These are phyloP conservation scores for Sphaerobolus stellatus DNA, from an alignment of 1,284 basidiomycete species.

Conservation along the genomic window DNA sequence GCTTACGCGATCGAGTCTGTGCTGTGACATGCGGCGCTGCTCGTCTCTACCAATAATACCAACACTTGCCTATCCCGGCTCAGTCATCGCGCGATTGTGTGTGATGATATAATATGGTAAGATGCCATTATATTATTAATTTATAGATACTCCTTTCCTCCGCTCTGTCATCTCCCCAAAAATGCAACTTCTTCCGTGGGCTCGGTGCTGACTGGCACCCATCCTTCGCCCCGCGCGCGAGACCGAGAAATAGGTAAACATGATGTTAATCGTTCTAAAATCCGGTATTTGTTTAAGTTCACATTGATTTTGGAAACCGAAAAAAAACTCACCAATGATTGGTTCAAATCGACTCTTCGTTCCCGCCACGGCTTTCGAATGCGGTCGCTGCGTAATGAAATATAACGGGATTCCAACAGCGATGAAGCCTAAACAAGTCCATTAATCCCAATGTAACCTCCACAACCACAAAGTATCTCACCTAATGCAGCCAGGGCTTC, in stretches of 20 bases:
- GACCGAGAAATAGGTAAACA: conserved; percentile 39
- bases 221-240: conserved; percentile 56
- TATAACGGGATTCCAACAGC: conserved; percentile 76
- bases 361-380: conserved; percentile 1
- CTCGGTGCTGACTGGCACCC: conserved; percentile 74
- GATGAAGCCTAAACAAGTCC: conserved; percentile 35
- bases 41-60: too few species aligned
- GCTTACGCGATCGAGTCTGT: not conserved
- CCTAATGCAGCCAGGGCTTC: conserved; percentile 86
- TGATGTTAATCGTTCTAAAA: conserved; percentile 44
- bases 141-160: not conserved
- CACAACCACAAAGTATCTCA: conserved; percentile 41
- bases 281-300: not conserved
- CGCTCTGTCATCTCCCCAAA: conserved; percentile 16
- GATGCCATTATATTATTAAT: too few species aligned
- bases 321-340: conserved; percentile 5
- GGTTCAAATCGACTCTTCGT: not conserved
- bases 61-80: too few species aligned
- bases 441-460: not conserved
- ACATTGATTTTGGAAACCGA: not conserved
- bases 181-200: conserved; percentile 68
- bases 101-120: too few species aligned
- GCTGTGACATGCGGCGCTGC: too few species aligned
- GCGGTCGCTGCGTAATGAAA: conserved; percentile 60
- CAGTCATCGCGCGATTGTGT: too few species aligned